Percentiles rank a stretch among this genome's conserved stretches.
Conservation (phyloP, 202 grass and related monocot genomes). For the Alloteropsis angusta region DNA sequence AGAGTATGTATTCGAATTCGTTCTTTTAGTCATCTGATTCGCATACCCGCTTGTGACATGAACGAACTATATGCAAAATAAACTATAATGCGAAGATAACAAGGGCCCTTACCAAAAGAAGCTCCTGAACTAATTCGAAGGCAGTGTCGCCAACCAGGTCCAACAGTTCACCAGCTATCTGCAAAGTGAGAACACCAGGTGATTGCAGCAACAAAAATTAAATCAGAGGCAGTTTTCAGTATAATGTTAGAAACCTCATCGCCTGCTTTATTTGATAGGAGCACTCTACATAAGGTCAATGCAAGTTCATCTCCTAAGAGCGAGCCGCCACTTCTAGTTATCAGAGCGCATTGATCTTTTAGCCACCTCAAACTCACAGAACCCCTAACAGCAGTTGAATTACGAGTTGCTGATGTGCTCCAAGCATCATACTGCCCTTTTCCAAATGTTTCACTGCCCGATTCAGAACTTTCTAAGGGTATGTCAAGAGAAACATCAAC, state of each 20-base stretch:
- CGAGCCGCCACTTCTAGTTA: constrained; percentile 53
- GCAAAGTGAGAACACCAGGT: neutral
- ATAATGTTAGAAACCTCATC: constrained; percentile 53
- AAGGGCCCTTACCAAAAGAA: constrained; percentile 61
- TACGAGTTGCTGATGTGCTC: constrained; percentile 20
- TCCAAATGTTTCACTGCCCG: constrained; percentile 19
- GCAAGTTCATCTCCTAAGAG: constrained; percentile 90
- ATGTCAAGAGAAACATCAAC: constrained; percentile 44
- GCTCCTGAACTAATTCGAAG: constrained; percentile 82
- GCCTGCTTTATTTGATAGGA: constrained; percentile 76
- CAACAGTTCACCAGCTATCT: constrained; percentile 91
- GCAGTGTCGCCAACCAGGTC: constrained; percentile 79
- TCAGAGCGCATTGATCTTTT: constrained; percentile 69
- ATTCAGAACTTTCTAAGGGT: constrained; percentile 28
- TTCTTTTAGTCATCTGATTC: neutral
- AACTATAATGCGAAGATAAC: neutral
- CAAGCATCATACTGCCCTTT: constrained; percentile 29
- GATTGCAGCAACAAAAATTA: constrained; percentile 21
- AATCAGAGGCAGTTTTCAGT: neutral
- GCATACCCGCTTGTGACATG: neutral
- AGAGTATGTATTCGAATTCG: neutral
- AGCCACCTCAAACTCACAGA: constrained; percentile 76
- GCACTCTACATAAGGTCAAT: constrained; percentile 81
- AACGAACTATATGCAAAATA: constrained; percentile 31
- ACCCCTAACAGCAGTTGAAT: constrained; percentile 33